phyloP scores from a whole-genome alignment of 805 yeast genomes.

The Metschnikowia similis region DNA sequence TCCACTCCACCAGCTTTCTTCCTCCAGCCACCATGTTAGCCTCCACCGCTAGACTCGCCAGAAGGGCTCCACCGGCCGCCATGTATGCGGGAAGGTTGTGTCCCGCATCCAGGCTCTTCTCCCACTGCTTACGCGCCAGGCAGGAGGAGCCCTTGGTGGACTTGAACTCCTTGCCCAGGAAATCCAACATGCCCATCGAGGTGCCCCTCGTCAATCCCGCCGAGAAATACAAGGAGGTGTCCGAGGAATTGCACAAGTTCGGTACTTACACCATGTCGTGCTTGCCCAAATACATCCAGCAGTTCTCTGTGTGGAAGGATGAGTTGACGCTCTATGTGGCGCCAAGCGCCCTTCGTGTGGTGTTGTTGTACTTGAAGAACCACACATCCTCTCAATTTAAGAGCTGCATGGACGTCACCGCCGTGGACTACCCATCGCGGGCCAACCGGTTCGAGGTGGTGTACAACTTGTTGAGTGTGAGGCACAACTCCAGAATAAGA shows the following conservation, averaged over 20 bases:
- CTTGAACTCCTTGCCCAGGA: slow-evolving; percentile 37
- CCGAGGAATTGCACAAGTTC: slow-evolving; percentile 73
- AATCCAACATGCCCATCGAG: slow-evolving; percentile 26
- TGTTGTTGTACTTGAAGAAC: slow-evolving; percentile 62
- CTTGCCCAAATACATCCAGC: slow-evolving; percentile 77
- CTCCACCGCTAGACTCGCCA: slow-evolving; percentile 13
- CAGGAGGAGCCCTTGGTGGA: slow-evolving; percentile 30
- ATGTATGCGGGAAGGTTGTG: slow-evolving; percentile 1
- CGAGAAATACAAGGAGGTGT: slow-evolving; percentile 62
- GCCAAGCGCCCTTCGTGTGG: slow-evolving; percentile 72
- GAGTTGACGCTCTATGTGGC: slow-evolving; percentile 74
- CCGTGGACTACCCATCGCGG: slow-evolving; percentile 82
- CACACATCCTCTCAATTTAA: slow-evolving; percentile 82
- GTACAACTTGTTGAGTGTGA: slow-evolving; percentile 72
- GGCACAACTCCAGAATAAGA: slow-evolving; percentile 82
- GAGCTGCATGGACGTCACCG: slow-evolving; percentile 75
- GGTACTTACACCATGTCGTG: slow-evolving; percentile 75
- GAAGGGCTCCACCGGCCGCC: slow-evolving; percentile 8
- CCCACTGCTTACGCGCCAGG: slow-evolving; percentile 4
- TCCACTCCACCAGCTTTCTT: slow-evolving; percentile 1
- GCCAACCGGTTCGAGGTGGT: slow-evolving; percentile 83
- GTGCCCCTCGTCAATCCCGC: slow-evolving; percentile 70
- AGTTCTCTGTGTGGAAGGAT: slow-evolving; percentile 87
- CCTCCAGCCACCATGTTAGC: slow-evolving; percentile 13
- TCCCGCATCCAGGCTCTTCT: slow-evolving; percentile 5